Conservation (phyloP, 1,139 yeast species). For the Sugiyamaella grinbergsii region DNA sequence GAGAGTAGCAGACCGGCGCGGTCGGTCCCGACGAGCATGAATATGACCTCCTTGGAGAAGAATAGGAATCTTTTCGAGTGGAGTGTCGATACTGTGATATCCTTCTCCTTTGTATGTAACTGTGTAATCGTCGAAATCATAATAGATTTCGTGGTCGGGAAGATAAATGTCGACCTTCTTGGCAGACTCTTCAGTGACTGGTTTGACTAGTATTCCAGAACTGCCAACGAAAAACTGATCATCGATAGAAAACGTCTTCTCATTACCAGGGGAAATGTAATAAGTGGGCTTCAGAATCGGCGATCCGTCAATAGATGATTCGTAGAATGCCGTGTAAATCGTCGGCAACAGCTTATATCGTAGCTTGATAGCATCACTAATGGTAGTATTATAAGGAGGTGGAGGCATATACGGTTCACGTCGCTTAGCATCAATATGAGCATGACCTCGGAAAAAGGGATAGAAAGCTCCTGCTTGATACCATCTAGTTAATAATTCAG, state of each 20-base stretch:
- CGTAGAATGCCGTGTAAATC: constrained; percentile 77
- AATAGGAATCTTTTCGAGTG: constrained; percentile 68
- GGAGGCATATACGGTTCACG: constrained; percentile 91
- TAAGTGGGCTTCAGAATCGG: constrained; percentile 80
- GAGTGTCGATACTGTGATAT: constrained; percentile 48
- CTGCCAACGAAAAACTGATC: constrained; percentile 82
- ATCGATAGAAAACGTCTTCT: constrained; percentile 60
- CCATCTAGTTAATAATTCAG: constrained; percentile 86
- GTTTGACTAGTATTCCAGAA: constrained; percentile 76
- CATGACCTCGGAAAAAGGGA: constrained; percentile 96
- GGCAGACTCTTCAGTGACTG: constrained; percentile 66
- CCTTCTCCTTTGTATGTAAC: constrained; percentile 44
- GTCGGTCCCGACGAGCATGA: constrained; percentile 65
- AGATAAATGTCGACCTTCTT: constrained; percentile 52
- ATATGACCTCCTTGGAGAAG: constrained; percentile 78
- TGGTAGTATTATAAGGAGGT: constrained; percentile 67
- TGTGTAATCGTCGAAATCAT: constrained; percentile 61
- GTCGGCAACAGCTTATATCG: constrained; percentile 78
- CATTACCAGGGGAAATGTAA: constrained; percentile 60
- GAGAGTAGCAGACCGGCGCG: constrained; percentile 75
- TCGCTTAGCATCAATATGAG: constrained; percentile 89
- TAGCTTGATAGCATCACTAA: constrained; percentile 68
- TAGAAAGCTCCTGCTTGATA: constrained; percentile 94
- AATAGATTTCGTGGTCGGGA: constrained; percentile 61
- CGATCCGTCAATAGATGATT: constrained; percentile 59